Evolutionary conservation across 2,329 filamentous ascomycete species (phyloP).

Genomic region (Daldinia sp.): DNA sequence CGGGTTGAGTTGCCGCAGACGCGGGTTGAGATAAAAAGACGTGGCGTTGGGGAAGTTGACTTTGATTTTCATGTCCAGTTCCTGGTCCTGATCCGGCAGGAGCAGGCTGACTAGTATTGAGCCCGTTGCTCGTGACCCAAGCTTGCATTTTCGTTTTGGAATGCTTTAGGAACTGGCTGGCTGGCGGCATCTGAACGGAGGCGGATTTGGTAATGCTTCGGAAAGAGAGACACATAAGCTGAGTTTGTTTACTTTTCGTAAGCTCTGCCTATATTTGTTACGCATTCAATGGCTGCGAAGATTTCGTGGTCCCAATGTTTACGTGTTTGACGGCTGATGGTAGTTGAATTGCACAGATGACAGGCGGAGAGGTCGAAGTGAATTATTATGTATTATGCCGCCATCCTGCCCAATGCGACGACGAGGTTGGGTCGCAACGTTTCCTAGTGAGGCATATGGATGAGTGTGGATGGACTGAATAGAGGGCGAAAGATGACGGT

Average conservation of each 20-base stretch:
- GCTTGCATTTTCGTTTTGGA: conserved; percentile 53
- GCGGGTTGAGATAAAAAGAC: conserved; percentile 39
- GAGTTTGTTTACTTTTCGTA: conserved; percentile 41
- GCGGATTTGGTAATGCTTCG: conserved; percentile 33
- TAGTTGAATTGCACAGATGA: conserved; percentile 45
- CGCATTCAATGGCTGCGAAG: conserved; percentile 33
- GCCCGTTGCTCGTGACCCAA: conserved; percentile 51
- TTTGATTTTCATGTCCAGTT: conserved; percentile 44
- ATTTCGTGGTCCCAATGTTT: conserved; percentile 38
- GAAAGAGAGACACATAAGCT: conserved; percentile 39
- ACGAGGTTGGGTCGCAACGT: conserved; percentile 50
- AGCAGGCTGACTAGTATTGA: conserved; percentile 45
- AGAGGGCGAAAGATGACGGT: conserved; percentile 32
- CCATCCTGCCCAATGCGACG: conserved; percentile 49
- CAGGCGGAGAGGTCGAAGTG: conserved; percentile 42
- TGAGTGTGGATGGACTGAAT: conserved; percentile 31
- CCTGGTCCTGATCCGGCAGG: conserved; percentile 34
- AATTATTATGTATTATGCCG: conserved; percentile 50
- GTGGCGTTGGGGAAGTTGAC: conserved; percentile 44
- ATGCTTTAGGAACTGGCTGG: conserved; percentile 50
- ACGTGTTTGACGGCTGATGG: conserved; percentile 43
- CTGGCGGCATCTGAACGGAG: conserved; percentile 48
- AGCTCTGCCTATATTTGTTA: conserved; percentile 28
- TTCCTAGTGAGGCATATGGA: conserved; percentile 29
- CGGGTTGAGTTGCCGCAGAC: conserved; percentile 38